phyloP scores from a whole-genome alignment of 2,329 filamentous ascomycete species.

The Aspergillus pseudoviridinutans region DNA sequence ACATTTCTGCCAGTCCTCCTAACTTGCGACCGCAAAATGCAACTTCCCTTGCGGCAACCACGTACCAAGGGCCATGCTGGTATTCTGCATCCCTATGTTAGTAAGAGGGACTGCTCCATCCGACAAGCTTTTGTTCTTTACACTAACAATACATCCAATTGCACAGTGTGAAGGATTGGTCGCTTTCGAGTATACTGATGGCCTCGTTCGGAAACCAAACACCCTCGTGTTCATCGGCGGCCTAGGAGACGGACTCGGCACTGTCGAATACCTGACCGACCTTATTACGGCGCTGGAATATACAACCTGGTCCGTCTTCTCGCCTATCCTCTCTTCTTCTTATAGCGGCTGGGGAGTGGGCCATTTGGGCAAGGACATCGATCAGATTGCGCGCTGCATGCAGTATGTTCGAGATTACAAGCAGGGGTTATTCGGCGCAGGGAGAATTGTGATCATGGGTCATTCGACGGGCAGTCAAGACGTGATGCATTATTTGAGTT shows the following conservation, averaged over 20 bases:
- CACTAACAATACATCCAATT: not conserved
- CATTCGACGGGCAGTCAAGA: constrained; percentile 69
- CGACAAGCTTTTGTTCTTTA: not conserved
- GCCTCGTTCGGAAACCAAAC: constrained; percentile 33
- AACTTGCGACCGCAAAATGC: not conserved
- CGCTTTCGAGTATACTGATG: constrained; percentile 38
- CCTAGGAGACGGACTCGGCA: constrained; percentile 54
- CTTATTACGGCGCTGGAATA: constrained; percentile 48
- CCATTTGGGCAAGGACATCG: constrained; percentile 51
- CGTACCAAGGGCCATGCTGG: not conserved
- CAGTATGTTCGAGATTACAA: constrained; percentile 44
- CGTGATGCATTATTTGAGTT: constrained; percentile 59
- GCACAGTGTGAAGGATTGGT: constrained; percentile 22
- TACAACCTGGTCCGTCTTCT: constrained; percentile 51
- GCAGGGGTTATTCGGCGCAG: constrained; percentile 14
- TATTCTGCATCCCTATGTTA: not conserved
- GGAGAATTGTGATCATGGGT: constrained; percentile 62
- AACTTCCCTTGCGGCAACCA: not conserved
- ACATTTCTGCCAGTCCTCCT: too few relatives aligned
- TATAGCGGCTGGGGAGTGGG: constrained; percentile 54
- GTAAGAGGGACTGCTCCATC: not conserved
- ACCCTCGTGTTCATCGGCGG: constrained; percentile 58
- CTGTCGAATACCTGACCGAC: constrained; percentile 51
- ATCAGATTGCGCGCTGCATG: constrained; percentile 51
- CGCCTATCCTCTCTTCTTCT: constrained; percentile 49